Evolutionary conservation across 2,329 filamentous ascomycete genomes (phyloP).

Genomic region (Aureobasidium sp.): DNA sequence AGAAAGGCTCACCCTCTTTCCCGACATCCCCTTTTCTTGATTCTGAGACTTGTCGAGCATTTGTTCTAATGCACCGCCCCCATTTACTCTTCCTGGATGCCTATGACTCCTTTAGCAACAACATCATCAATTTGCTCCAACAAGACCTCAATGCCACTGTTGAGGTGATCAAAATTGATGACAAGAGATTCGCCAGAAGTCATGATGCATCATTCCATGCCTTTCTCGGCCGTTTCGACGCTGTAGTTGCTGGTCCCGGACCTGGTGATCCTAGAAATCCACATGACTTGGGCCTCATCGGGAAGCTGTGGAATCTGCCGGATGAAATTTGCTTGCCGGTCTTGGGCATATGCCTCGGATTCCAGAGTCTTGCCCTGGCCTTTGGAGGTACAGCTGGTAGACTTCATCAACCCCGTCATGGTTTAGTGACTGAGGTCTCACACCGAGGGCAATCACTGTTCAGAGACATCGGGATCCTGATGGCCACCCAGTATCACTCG

Average conservation of each 20-base stretch:
- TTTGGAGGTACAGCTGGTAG: constrained; percentile 73
- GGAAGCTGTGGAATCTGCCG: constrained; percentile 74
- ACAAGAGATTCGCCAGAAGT: constrained; percentile 38
- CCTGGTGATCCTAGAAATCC: constrained; percentile 80
- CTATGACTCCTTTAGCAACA: constrained; percentile 97
- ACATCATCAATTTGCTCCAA: constrained; percentile 86
- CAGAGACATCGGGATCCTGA: constrained; percentile 61
- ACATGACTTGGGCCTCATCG: constrained; percentile 86
- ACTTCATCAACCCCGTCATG: constrained; percentile 80
- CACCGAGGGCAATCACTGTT: constrained; percentile 74
- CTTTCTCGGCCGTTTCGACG: constrained; percentile 73
- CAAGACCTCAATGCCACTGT: constrained; percentile 74
- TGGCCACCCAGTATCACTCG: constrained; percentile 82
- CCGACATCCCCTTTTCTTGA: constrained; percentile 21
- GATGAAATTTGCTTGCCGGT: constrained; percentile 73
- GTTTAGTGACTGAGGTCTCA: constrained; percentile 76
- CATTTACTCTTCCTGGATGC: constrained; percentile 88
- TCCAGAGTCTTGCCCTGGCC: constrained; percentile 80
- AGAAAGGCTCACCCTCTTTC: constrained; percentile 18
- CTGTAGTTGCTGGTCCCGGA: constrained; percentile 90
- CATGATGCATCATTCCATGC: constrained; percentile 44
- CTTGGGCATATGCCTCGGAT: constrained; percentile 89
- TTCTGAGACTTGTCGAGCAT: not conserved
- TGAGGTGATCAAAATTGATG: constrained; percentile 71
- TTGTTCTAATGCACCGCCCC: constrained; percentile 28